Evolutionary conservation across 1,284 basidiomycete genomes (phyloP).

Genomic region (Ustilago cynodontis): DNA sequence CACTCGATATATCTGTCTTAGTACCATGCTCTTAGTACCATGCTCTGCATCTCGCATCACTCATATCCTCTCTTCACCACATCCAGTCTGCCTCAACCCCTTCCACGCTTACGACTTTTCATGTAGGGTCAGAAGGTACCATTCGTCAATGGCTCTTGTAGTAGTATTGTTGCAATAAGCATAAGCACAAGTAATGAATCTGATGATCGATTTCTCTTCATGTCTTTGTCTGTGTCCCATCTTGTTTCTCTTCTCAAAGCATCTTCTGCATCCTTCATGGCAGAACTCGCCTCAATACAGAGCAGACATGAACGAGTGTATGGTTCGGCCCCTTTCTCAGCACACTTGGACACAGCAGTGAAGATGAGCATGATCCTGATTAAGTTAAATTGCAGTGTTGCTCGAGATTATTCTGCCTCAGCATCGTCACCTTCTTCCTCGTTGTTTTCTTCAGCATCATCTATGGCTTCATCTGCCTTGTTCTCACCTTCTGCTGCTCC

Average conservation of each 20-base stretch:
- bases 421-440: slow-evolving; percentile 3
- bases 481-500: slow-evolving; percentile 12
- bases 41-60: slow-evolving; percentile 28
- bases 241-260: not conserved
- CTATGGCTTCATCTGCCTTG: slow-evolving; percentile 1
- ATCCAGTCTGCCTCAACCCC: slow-evolving; percentile 35
- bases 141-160: slow-evolving; percentile 49
- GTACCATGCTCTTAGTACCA: not conserved
- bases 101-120: slow-evolving; percentile 24
- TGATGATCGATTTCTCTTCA: slow-evolving; percentile 15
- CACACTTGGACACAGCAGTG: not conserved
- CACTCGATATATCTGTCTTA: no score
- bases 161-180: slow-evolving; percentile 41
- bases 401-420: not conserved
- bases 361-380: not conserved
- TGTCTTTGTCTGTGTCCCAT: not conserved
- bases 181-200: slow-evolving; percentile 33
- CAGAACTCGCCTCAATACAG: not conserved
- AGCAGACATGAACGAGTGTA: no score
- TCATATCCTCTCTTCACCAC: slow-evolving; percentile 14
- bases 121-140: slow-evolving; percentile 19
- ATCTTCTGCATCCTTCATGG: not conserved
- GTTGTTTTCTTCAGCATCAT: slow-evolving; percentile 3
- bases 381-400: no score
- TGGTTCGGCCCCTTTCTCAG: not conserved